Evolutionary conservation across 148 eudicot species (phyloP).

Genomic region (Vaccinium myrtillus): DNA sequence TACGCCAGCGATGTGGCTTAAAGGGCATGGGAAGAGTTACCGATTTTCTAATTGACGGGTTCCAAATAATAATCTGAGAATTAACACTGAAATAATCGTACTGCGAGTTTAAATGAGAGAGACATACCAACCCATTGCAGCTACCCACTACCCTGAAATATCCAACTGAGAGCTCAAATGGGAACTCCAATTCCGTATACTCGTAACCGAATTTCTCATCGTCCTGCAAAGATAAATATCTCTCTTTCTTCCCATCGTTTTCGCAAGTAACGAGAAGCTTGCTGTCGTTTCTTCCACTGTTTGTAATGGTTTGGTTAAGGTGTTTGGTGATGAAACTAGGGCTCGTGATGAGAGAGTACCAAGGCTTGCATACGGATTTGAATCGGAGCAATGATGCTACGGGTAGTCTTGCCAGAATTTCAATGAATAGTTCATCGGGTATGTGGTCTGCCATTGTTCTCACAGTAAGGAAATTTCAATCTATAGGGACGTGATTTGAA

Average conservation of each 20-base stretch:
- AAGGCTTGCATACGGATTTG: constrained; percentile 11
- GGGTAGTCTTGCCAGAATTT: constrained; percentile 11
- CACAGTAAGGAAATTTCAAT: too few relatives aligned
- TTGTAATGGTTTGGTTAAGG: background rate
- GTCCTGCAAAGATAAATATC: constrained; percentile 9
- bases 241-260: constrained; percentile 2
- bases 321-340: background rate
- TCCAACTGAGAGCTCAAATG: constrained; percentile 18
- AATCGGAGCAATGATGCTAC: background rate
- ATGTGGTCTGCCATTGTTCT: background rate
- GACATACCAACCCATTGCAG: constrained; percentile 36
- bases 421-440: background rate
- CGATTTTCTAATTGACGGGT: constrained; percentile 25
- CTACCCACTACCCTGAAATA: constrained; percentile 31
- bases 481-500: too few relatives aligned
- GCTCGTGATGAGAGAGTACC: constrained; percentile 12
- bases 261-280: background rate
- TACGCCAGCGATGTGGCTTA: background rate
- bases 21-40: background rate
- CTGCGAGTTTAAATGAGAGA: background rate
- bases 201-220: constrained; percentile 17
- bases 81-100: too few relatives aligned
- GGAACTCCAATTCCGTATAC: constrained; percentile 17
- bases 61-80: constrained; percentile 28
- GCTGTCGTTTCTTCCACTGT: background rate